phyloP scores from a whole-genome alignment of 2,329 filamentous ascomycete genomes.

The Cercospora berteroae region DNA sequence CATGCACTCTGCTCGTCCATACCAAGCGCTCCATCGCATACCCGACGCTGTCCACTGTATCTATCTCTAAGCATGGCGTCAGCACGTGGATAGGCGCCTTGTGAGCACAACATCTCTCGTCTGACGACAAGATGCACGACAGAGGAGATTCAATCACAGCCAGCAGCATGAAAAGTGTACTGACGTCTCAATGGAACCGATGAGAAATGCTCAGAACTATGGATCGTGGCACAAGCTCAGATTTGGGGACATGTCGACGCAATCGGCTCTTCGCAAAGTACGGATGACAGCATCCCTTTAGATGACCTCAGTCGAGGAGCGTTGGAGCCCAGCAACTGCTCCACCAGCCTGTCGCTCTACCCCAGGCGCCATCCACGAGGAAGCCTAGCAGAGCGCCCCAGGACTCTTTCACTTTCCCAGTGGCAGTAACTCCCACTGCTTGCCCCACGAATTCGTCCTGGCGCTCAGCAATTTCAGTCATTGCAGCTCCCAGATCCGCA shows the following conservation, averaged over 20 bases:
- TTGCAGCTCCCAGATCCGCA: not conserved
- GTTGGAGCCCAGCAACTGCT: not conserved
- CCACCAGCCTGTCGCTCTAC: not conserved
- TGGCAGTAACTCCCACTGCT: not conserved
- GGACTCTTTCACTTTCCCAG: not conserved
- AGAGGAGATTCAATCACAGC: not conserved
- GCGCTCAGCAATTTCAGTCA: not conserved
- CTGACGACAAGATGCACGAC: not conserved
- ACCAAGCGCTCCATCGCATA: not conserved
- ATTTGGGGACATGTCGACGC: not conserved
- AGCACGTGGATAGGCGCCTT: not conserved
- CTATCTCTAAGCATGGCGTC: not conserved
- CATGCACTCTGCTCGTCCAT: not conserved
- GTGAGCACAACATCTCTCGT: not conserved
- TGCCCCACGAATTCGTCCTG: not conserved
- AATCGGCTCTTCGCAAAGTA: not conserved
- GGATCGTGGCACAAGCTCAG: not conserved
- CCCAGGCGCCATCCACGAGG: not conserved
- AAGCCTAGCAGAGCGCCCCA: not conserved
- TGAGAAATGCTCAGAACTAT: not conserved
- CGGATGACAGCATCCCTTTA: not conserved
- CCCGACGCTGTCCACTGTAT: not conserved
- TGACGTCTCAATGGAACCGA: not conserved
- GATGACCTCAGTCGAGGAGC: not conserved
- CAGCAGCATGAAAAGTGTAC: not conserved